Percentiles rank a stretch among this genome's conserved stretches.
phyloP scores from a whole-genome alignment of 192 early-diverging fungal species.

The Entomortierella beljakovae region DNA sequence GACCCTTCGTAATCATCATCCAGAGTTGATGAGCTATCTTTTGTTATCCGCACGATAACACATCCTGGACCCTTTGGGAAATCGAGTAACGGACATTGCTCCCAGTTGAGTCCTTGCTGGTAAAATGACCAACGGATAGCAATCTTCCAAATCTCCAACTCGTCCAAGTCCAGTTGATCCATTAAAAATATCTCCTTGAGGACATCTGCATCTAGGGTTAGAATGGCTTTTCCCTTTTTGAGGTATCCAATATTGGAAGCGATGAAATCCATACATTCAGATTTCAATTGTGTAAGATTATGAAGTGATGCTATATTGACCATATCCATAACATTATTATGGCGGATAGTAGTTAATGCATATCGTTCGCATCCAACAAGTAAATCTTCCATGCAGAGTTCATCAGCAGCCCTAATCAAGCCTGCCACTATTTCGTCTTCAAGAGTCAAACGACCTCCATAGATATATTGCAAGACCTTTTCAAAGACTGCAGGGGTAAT shows the following conservation, averaged over 20 bases:
- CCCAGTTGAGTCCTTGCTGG: constrained; percentile 45
- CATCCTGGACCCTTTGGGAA: constrained; percentile 41
- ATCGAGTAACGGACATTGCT: constrained; percentile 27
- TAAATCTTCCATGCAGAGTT: constrained; percentile 38
- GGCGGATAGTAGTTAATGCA: constrained; percentile 22
- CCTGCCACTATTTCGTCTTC: constrained; percentile 36
- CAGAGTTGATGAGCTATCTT: not conserved
- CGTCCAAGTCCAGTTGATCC: constrained; percentile 52
- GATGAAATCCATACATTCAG: constrained; percentile 48
- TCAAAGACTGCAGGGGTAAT: constrained; percentile 37
- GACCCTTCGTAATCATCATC: not conserved
- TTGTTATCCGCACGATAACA: constrained; percentile 23
- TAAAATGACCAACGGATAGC: constrained; percentile 42
- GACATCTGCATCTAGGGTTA: constrained; percentile 25
- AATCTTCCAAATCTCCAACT: constrained; percentile 55
- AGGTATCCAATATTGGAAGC: constrained; percentile 41
- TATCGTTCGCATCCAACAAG: constrained; percentile 37
- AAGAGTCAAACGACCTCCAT: constrained; percentile 19
- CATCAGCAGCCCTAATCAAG: constrained; percentile 42
- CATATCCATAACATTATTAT: constrained; percentile 34
- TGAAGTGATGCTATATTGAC: constrained; percentile 30
- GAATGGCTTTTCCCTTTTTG: constrained; percentile 34
- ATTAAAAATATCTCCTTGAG: constrained; percentile 46
- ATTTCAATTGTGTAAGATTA: constrained; percentile 15
- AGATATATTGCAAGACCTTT: constrained; percentile 33